Base-by-base conservation (phyloP, 306 rosid species). In the Coriaria nepalensis region DNA sequence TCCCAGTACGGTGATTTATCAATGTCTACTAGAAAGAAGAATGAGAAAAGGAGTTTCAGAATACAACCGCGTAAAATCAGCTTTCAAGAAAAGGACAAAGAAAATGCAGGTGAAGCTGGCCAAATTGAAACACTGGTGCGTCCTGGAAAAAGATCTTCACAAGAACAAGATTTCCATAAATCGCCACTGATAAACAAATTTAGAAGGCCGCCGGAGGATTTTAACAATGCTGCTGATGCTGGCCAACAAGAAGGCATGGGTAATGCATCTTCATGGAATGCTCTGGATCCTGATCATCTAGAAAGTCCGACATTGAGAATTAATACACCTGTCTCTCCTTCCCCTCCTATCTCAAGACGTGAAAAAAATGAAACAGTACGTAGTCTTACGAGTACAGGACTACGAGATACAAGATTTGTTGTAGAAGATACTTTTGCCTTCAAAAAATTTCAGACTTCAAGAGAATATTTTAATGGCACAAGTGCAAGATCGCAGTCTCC, bases 301-400 rank as follows among this genome's bases (percentile, higher is more conserved):
- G 75, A 11, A 55, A 82, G 93, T 71, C 85, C 85, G 47, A 69
- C 81, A 14, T 73, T 79, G 50, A 73, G 77, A 71, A 34, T 73
- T 32, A 63, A 69, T 51, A 67, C 79, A 35, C 75, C 83, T 37
- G 44, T 42, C 43, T 74, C 72, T 52, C 67, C 60, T 68, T 71
- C 82, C 45, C 62, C 78, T 20, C 81, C 68, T 5, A 61, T 65
- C 64, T 60, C 86, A 53, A 72, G 61, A 35, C 76, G 71, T 20
- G 73, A 79, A 61, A 63, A 63, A 35, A 69, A 43, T 35, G 63
- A 20, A 49, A 61, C 49, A 46, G 72, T 10, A 41, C 62, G 64
- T 50, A 59, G 38, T 45, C 61, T 33, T 52, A 54, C 42, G 40
- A 68, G 73, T 67, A 69, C 82, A 50, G 61, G 68, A 45, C 62